Evolutionary conservation across 768 basidiomycete genomes (phyloP), one percentile per base, ranked within the genome.

Genomic region (Cyathus striatus): DNA sequence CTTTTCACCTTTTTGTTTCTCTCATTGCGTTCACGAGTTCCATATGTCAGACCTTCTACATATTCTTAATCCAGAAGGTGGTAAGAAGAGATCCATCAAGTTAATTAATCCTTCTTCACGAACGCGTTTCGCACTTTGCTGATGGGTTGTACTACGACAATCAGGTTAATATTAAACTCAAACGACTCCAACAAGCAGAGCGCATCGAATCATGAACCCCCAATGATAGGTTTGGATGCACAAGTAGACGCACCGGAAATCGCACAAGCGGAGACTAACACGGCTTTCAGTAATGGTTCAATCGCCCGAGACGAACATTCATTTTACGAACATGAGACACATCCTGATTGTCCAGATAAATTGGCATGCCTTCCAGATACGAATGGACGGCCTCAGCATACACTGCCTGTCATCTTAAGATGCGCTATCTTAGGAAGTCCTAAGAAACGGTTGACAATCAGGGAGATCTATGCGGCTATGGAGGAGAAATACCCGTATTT

Each of bases 381-480:
- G 24, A 76, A 80, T 46, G 85, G 79, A 34, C 70, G 86, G 49
- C 88, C 88, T 41, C 86, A 89, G 50, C 87, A 90, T 53, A 90
- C 88, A 9, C 76, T 90, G 34, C 88, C 88, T 18, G 82, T 90
- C 45, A 90, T 90, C 58, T 70, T 90, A 39, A 81, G 88, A 23
- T 90, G 88, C 53, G 84, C 88, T 21, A 90, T 90, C 52, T 67
- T 90, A 37, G 88, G 88, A 30, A 86, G 83, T 56, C 72, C 80
- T 7, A 77, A 78, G 49, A 79, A 82, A 54, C 78, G 86, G 18
- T 69, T 90, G 22, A 90, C 88, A 10, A 89, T 90, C 52, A 74
- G 87, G 38, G 87, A 90, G 54, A 90, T 90, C 45, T 90, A 90
- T 52, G 84, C 83, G 7, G 82, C 85, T 14, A 90, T 90, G 85